Conservation (phyloP, 352 stramenopile species). For the Blastocystis sp. region DNA sequence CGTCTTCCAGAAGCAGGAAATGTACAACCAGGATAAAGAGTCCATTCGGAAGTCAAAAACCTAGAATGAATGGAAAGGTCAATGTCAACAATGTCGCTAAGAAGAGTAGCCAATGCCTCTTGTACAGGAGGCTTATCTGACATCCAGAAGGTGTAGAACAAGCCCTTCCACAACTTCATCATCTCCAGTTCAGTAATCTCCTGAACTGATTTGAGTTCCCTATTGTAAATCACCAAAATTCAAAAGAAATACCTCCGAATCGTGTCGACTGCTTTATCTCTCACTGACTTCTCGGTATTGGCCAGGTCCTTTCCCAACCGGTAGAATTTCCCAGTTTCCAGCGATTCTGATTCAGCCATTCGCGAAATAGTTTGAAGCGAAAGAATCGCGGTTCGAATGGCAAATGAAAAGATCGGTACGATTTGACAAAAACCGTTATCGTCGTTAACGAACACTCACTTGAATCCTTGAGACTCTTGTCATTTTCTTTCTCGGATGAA, state of each 20-base stretch:
- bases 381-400: background rate
- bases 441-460: background rate
- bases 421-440: background rate
- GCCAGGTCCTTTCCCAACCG: constrained; percentile 52
- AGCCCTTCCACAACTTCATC: constrained; percentile 76
- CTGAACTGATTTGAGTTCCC: constrained; percentile 8
- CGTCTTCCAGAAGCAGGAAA: constrained; percentile 62
- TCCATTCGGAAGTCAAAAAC: constrained; percentile 63
- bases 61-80: constrained; percentile 66
- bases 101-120: constrained; percentile 71
- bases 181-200: constrained; percentile 71
- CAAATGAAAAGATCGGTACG: background rate
- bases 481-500: constrained; percentile 17
- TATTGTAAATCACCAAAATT: background rate
- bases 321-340: constrained; percentile 23
- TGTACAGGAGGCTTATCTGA: constrained; percentile 74
- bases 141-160: constrained; percentile 79
- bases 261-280: constrained; percentile 62
- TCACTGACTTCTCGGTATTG: constrained; percentile 61
- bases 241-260: constrained; percentile 48
- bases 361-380: background rate
- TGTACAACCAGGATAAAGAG: constrained; percentile 64
- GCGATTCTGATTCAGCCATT: constrained; percentile 9
- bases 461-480: background rate
- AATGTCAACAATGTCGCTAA: constrained; percentile 73